Base-by-base conservation (phyloP, 371 early-diverging fungal species). In the Cokeromyces recurvatus region DNA sequence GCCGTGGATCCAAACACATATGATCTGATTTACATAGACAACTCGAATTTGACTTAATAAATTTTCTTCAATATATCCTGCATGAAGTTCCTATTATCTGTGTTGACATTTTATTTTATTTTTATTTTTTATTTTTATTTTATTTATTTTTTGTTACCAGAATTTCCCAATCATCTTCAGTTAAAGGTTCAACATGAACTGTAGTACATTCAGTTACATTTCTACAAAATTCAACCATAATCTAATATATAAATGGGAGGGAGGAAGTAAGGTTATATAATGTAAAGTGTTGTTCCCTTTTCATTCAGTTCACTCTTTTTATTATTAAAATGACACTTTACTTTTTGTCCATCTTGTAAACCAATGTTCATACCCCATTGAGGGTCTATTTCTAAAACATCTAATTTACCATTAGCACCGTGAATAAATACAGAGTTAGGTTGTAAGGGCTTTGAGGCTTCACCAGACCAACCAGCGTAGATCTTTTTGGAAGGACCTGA, bases 111-210 rank as follows among this genome's bases (percentile, higher is more conserved):
- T 29, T 21, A 39, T 29, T 10, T 25, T 15, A 12, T 38, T 20
- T 25, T 21, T 5, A 2, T 11, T 21, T 21, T 9, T 9, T 16
- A 17, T 12, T 42, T 4, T 8, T n/a, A 15, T n/a, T 4, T 4
- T 34, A 14, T 37, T 37, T 37, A 2, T 34, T 29, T 19, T 19
- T 21, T n/a, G 54, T 43, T 75, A 86, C 87, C 62, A 93, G 41
- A 32, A 91, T 87, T 55, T 93, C 91, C 91, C 91, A 93, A 57
- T 93, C 94, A 42, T 91, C 91, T 38, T 76, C 79, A 0, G 87
- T 77, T 46, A 76, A 57, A 3, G 93, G 93, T 35, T 87, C 90
- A 2, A 91, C 89, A 50, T 84, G 65, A 1, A 92, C 86, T 4
- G 84, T 73, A 7, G 66, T 49, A 7, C 85, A 86, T 17, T 69